Conservation (phyloP, 495 filamentous ascomycete genomes). For the Penicillium paradoxum region DNA sequence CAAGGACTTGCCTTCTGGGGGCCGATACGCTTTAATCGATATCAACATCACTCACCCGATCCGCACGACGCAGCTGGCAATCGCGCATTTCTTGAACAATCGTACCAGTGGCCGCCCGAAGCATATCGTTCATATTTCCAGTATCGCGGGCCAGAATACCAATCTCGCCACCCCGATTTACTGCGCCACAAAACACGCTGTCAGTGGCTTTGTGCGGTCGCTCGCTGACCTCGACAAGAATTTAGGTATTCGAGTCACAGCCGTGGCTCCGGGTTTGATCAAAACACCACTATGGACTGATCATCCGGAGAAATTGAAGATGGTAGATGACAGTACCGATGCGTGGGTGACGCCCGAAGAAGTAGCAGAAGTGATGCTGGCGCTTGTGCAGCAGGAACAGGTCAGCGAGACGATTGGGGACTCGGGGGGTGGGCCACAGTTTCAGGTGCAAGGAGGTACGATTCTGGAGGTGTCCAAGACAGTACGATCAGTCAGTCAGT, state of each 20-base stretch:
- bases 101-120: conserved; percentile 34
- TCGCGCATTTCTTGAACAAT: conserved; percentile 48
- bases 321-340: conserved; percentile 47
- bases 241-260: conserved; percentile 58
- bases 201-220: conserved; percentile 55
- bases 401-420: conserved; percentile 43
- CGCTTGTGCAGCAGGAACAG: conserved; percentile 48
- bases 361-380: conserved; percentile 61
- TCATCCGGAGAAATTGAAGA: conserved; percentile 58
- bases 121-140: conserved; percentile 57
- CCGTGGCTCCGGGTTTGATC: conserved; percentile 62
- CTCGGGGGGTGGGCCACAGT: conserved; percentile 29
- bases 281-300: conserved; percentile 67
- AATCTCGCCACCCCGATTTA: conserved; percentile 53
- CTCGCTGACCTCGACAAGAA: conserved; percentile 46
- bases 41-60: conserved; percentile 70
- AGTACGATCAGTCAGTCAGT: conserved; percentile 47
- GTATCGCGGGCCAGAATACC: conserved; percentile 56
- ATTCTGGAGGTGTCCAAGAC: conserved; percentile 58
- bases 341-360: conserved; percentile 61
- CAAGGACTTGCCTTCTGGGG: conserved; percentile 41
- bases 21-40: conserved; percentile 54
- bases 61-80: conserved; percentile 59
- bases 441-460: conserved; percentile 40
- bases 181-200: conserved; percentile 56